phyloP scores from a whole-genome alignment of 176 grass and related monocot species.

The Avena sativa region DNA sequence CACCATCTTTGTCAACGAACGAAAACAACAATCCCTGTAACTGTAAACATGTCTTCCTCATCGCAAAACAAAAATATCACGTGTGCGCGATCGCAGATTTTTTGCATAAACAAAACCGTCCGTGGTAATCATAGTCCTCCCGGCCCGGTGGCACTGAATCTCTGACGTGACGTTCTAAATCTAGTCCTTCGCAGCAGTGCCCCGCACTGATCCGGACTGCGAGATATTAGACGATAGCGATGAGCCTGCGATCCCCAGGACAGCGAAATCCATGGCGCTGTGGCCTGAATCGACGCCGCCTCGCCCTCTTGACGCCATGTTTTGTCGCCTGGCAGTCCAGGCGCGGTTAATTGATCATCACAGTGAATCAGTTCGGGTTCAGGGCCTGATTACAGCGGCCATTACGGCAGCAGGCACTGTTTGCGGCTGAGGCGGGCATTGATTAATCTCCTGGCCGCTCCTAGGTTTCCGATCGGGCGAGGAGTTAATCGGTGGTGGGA shows the following conservation, averaged over 20 bases:
- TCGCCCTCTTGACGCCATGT: conserved; percentile 12
- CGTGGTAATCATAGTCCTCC: background rate
- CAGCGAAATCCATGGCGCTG: conserved; percentile 6
- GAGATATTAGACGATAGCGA: conserved; percentile 35
- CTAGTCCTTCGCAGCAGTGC: conserved; percentile 30
- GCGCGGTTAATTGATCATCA: background rate
- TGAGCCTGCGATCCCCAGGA: background rate
- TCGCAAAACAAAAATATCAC: background rate
- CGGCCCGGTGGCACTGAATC: conserved; percentile 3
- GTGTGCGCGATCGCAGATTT: background rate
- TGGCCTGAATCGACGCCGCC: background rate
- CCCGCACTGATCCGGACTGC: conserved; percentile 42
- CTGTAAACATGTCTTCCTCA: background rate
- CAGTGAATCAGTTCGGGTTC: background rate
- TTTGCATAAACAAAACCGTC: background rate
- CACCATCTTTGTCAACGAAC: background rate
- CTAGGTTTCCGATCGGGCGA: conserved; percentile 32
- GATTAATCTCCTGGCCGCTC: conserved; percentile 23
- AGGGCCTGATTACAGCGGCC: background rate
- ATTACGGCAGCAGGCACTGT: background rate
- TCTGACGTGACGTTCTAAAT: conserved; percentile 45
- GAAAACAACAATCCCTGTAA: background rate
- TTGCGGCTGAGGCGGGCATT: background rate
- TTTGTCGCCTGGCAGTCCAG: background rate
- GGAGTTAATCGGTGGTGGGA: background rate